Percentiles rank a stretch among this genome's conserved stretches.
These are phyloP conservation scores for Homolaphlyctis polyrhiza DNA, from an alignment of 371 early-diverging fungal genomes.

Conservation along the genomic window DNA sequence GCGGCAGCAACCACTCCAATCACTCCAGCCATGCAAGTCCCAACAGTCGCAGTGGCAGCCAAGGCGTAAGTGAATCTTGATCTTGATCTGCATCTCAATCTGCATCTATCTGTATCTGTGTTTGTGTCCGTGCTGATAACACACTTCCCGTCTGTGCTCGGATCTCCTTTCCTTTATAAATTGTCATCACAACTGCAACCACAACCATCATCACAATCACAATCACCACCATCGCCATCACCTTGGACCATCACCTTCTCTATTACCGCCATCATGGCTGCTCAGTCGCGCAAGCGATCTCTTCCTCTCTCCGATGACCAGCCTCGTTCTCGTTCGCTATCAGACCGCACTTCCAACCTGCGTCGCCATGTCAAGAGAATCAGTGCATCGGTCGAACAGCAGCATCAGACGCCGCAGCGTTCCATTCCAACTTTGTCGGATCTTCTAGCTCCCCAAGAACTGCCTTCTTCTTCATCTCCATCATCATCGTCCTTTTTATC, in stretches of 20 bases:
- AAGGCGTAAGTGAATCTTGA: background rate
- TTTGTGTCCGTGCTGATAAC: background rate
- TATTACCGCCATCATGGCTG: background rate
- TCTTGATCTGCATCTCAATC: background rate
- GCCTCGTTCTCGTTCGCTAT: background rate
- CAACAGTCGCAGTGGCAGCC: background rate
- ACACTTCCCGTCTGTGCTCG: background rate
- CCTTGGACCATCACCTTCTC: background rate
- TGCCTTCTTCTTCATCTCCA: background rate
- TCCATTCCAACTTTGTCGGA: background rate
- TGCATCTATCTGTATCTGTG: background rate
- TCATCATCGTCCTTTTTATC: background rate
- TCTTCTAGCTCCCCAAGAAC: background rate
- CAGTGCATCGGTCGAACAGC: background rate
- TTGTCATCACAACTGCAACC: background rate
- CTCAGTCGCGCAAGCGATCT: background rate
- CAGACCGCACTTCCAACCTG: background rate
- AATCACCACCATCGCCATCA: background rate
- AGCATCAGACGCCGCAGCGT: background rate
- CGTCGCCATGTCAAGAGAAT: background rate
- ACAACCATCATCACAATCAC: background rate
- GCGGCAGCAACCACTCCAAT: background rate
- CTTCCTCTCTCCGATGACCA: background rate
- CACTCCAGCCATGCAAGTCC: too few relatives aligned
- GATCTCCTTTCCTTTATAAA: background rate